Evolutionary conservation across 495 filamentous ascomycete genomes (phyloP), one percentile per base, ranked within the genome.

Genomic region (Lepraria neglecta): DNA sequence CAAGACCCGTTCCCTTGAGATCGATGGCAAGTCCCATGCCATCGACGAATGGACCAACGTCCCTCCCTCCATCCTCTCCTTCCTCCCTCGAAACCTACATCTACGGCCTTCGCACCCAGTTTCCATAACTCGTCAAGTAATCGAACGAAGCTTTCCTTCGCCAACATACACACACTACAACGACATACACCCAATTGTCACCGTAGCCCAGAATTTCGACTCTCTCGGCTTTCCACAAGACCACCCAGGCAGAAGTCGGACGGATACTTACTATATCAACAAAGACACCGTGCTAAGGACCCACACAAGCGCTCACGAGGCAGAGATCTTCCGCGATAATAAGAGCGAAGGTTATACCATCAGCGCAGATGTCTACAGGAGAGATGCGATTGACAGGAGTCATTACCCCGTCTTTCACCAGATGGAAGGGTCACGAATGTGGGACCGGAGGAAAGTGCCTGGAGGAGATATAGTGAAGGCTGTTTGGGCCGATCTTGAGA

Each of bases 391-490:
- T 68, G 94, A 98, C 71, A 85, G 89, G 56, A 89, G 83, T 66
- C 94, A 98, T 73, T 97, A 96, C 77, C 94, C 94, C 4, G 82
- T 96, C 60, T 98, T 98, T 74, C 95, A 98, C 75, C 94, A 98
- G 76, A 97, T 97, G 91, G 94, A 98, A 70, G 95, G 91, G 15
- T 92, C 92, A 9, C 79, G 86, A 64, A 85, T 91, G 61, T 98
- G 94, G 94, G 89, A 95, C 72, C 83, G 91, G 12, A 70, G 56
- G 24, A 77, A 76, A 61, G 76, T 82, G 7, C 75, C 82, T 7
- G 74, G 76, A 53, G 80, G 42, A 12, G 77, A 90, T 61, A 74
- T 92, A 4, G 82, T 84, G 9, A 64, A 73, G 27, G 81, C 79
- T 57, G 83, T 92, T 47, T 80, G 73, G 73, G 78, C 77, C 55